A percentile compares a stretch with the other conserved stretches of the same genome.
phyloP scores from a whole-genome alignment of 345 rosid species.

The Lagerstroemia speciosa region DNA sequence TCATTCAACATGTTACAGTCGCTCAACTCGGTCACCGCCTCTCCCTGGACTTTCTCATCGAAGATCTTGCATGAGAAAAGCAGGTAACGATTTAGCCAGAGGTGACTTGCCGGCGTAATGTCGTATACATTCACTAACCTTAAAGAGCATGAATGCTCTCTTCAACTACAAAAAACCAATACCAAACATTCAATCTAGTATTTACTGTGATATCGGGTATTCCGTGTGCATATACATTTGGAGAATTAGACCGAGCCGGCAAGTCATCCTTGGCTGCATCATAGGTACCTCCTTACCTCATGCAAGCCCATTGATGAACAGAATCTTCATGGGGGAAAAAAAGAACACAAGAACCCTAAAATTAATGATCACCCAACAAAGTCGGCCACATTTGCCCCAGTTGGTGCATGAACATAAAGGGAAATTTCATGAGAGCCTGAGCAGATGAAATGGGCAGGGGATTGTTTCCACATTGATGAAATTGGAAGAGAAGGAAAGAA shows the following conservation, averaged over 20 bases:
- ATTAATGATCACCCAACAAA: too few relatives aligned
- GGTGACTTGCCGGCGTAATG: constrained; percentile 42
- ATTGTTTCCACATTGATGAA: background rate
- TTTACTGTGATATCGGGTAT: background rate
- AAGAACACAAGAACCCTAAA: too few relatives aligned
- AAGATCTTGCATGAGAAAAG: constrained; percentile 49
- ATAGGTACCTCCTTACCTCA: constrained; percentile 35
- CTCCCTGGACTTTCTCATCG: constrained; percentile 13
- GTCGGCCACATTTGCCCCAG: too few relatives aligned
- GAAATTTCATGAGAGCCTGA: background rate
- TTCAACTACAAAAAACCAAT: too few relatives aligned
- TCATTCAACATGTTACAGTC: too few relatives aligned
- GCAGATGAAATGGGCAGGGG: background rate
- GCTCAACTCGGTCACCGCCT: too few relatives aligned
- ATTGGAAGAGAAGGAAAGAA: constrained; percentile 9
- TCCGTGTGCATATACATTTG: background rate
- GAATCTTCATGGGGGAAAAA: background rate
- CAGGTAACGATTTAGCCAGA: constrained; percentile 46
- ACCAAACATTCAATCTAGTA: background rate
- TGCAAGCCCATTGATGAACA: constrained; percentile 49
- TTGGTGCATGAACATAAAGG: too few relatives aligned
- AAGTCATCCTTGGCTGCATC: constrained; percentile 85
- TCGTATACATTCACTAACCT: background rate
- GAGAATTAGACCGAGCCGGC: constrained; percentile 27
- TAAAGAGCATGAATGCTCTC: too few relatives aligned